phyloP scores from a whole-genome alignment of 441 rosid species.

The Bocquillonia castaneifolia region DNA sequence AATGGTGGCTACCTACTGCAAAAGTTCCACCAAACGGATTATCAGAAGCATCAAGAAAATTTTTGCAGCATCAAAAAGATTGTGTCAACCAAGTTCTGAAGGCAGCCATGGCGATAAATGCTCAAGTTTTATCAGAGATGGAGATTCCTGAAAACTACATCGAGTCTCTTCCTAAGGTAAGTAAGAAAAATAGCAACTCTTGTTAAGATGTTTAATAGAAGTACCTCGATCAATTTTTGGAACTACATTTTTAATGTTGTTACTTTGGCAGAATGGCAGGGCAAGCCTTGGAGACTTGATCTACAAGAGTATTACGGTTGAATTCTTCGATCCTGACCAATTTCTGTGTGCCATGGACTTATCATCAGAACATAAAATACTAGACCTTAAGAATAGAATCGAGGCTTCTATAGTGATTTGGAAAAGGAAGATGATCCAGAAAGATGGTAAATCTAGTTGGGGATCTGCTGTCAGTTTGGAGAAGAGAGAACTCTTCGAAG shows the following conservation, averaged over 20 bases:
- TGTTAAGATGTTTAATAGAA: background rate
- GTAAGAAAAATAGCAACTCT: background rate
- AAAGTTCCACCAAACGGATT: slow-evolving; percentile 79
- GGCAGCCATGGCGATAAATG: slow-evolving; percentile 96
- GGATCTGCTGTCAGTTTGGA: slow-evolving; percentile 76
- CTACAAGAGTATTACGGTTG: slow-evolving; percentile 71
- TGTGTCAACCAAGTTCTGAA: slow-evolving; percentile 88
- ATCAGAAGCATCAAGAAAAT: slow-evolving; percentile 60
- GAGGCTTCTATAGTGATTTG: slow-evolving; percentile 93
- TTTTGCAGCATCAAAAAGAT: slow-evolving; percentile 77
- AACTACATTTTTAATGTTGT: background rate
- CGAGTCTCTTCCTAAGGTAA: slow-evolving; percentile 92
- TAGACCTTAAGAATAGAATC: slow-evolving; percentile 83
- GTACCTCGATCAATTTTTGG: background rate
- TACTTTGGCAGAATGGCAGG: slow-evolving; percentile 64
- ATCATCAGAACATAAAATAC: slow-evolving; percentile 78
- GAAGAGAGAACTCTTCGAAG: slow-evolving; percentile 88
- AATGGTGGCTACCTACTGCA: slow-evolving; percentile 94
- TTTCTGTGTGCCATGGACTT: slow-evolving; percentile 69
- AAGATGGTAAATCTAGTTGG: slow-evolving; percentile 81
- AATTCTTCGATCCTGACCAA: slow-evolving; percentile 74
- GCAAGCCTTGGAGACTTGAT: slow-evolving; percentile 81
- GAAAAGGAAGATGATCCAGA: slow-evolving; percentile 82
- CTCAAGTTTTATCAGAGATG: slow-evolving; percentile 92
- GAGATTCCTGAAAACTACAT: slow-evolving; percentile 85